A percentile compares a stretch with the other conserved stretches of the same genome.
phyloP scores from a whole-genome alignment of 495 filamentous ascomycete species.

The Xylaria venustula region DNA sequence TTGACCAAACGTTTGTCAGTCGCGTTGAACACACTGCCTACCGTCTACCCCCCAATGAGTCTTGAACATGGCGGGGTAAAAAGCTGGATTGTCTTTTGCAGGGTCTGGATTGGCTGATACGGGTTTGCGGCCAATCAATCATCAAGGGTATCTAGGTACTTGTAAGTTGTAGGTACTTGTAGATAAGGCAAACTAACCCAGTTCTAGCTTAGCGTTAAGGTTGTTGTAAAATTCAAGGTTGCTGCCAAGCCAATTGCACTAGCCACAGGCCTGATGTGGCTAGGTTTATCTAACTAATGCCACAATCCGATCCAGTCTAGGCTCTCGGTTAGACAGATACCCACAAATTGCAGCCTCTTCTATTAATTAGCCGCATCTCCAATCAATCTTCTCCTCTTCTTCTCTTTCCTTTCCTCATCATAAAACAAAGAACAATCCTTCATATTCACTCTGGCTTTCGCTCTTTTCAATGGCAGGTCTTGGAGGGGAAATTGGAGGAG shows the following conservation, averaged over 20 bases:
- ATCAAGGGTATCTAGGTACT: not conserved
- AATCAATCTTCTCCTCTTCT: constrained; percentile 15
- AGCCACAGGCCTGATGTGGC: no score
- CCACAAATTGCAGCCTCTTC: not conserved
- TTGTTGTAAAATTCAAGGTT: no score
- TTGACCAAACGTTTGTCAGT: no score
- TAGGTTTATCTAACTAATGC: no score
- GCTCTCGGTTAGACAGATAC: not conserved
- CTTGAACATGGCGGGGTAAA: constrained; percentile 2
- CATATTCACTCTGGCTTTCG: constrained; percentile 79
- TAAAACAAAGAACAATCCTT: constrained; percentile 66
- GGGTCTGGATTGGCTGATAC: not conserved
- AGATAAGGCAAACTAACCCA: no score
- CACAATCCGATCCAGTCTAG: no score
- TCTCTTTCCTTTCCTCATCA: constrained; percentile 48
- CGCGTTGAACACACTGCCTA: no score
- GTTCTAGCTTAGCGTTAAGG: no score
- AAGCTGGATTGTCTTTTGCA: constrained; percentile 13
- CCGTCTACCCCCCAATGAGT: not conserved
- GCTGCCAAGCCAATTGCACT: no score
- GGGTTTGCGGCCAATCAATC: constrained; percentile 2
- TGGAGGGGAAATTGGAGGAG: constrained; percentile 78
- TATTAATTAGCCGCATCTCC: not conserved
- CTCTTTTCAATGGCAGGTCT: constrained; percentile 54
- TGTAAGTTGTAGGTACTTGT: no score